Evolutionary conservation across 192 early-diverging fungal species (phyloP).

Genomic region (Gamsiella multidivaricata): DNA sequence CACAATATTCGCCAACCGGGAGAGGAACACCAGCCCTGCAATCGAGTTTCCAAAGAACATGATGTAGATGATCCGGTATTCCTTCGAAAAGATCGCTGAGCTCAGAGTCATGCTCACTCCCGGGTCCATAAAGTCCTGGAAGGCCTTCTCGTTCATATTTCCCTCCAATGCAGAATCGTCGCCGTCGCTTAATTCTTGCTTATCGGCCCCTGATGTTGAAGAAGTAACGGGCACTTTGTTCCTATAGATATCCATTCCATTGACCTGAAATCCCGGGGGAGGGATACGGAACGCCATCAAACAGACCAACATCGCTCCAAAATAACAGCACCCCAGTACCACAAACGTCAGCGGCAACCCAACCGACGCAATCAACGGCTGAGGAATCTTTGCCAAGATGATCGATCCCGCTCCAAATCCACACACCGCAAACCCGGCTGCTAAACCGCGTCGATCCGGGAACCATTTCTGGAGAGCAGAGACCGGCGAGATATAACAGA

Average conservation of each 20-base stretch:
- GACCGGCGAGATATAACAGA: conserved; percentile 72
- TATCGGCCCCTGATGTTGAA: not conserved
- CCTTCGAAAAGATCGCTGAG: conserved; percentile 64
- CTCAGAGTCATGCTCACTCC: conserved; percentile 63
- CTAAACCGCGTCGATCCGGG: conserved; percentile 69
- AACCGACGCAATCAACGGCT: conserved; percentile 65
- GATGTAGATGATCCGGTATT: conserved; percentile 71
- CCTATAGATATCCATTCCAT: conserved; percentile 71
- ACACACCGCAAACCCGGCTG: conserved; percentile 76
- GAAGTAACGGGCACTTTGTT: conserved; percentile 14
- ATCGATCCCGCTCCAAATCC: conserved; percentile 82
- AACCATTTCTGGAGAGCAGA: conserved; percentile 74
- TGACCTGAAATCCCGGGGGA: conserved; percentile 72
- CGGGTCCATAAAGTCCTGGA: conserved; percentile 53
- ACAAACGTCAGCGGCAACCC: conserved; percentile 72
- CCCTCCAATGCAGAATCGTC: not conserved
- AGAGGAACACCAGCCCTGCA: conserved; percentile 69
- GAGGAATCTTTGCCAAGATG: conserved; percentile 73
- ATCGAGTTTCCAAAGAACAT: conserved; percentile 70
- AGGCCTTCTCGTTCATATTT: conserved; percentile 10
- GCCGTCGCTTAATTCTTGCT: not conserved
- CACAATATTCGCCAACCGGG: conserved; percentile 67
- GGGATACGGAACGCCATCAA: conserved; percentile 67
- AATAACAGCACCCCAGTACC: conserved; percentile 71
- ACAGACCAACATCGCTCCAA: conserved; percentile 66